These are phyloP conservation scores for Orychophragmus violaceus DNA, from an alignment of 345 rosid species.

Conservation along the genomic window DNA sequence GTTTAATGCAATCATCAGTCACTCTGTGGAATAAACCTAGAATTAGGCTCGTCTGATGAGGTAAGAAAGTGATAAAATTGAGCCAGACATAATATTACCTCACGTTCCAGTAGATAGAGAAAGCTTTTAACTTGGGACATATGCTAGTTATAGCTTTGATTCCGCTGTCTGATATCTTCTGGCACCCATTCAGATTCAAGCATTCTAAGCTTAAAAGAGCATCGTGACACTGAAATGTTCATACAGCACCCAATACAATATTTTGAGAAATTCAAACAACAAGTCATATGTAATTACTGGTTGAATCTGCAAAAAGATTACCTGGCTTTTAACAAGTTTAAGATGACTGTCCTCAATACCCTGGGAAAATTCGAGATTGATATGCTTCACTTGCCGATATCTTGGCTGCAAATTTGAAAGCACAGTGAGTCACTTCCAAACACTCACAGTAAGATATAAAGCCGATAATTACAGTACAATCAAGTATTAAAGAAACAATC, in stretches of 20 bases:
- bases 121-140: slow-evolving; percentile 58
- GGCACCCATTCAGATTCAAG: slow-evolving; percentile 87
- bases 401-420: slow-evolving; percentile 49
- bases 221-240: slow-evolving; percentile 41
- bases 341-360: slow-evolving; percentile 69
- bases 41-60: slow-evolving; percentile 2
- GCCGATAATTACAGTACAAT: not conserved
- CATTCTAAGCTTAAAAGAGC: slow-evolving; percentile 59
- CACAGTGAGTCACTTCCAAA: not conserved
- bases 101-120: slow-evolving; percentile 91
- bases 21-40: slow-evolving; percentile 42
- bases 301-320: slow-evolving; percentile 23
- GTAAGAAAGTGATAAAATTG: too few relatives aligned
- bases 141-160: slow-evolving; percentile 55
- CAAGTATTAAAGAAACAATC: not conserved
- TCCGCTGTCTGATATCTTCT: slow-evolving; percentile 85
- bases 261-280: not conserved
- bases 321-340: slow-evolving; percentile 48
- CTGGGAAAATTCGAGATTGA: slow-evolving; percentile 82
- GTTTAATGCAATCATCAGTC: slow-evolving; percentile 50
- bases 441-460: not conserved
- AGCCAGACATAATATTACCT: slow-evolving; percentile 50
- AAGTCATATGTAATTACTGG: not conserved
- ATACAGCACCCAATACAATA: not conserved
- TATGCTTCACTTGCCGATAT: slow-evolving; percentile 55